Conservation (phyloP, 306 rosid genomes). For the Sophora flavescens region DNA sequence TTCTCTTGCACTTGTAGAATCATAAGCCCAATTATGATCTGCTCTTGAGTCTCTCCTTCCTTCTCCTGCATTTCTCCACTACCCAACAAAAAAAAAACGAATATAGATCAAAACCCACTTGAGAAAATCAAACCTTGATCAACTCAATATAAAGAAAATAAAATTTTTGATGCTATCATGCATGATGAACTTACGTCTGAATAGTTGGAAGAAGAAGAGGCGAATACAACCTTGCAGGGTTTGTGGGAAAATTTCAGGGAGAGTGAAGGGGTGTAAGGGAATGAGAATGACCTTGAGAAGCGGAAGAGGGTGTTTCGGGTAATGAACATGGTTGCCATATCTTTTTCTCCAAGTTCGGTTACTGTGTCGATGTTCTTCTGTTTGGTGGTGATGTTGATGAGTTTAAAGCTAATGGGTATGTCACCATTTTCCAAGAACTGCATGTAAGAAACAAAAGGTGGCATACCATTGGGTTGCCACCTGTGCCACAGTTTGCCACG, state of each 20-base stretch:
- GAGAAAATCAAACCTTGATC: background rate
- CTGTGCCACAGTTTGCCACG: background rate
- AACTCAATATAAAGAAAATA: background rate
- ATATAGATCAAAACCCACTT: background rate
- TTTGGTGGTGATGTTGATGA: background rate
- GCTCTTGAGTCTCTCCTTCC: conserved; percentile 48
- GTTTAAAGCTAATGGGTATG: conserved; percentile 26
- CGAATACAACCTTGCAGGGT: conserved; percentile 62
- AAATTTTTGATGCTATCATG: too few relatives aligned
- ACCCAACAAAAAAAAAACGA: conserved; percentile 6
- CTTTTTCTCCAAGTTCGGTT: background rate
- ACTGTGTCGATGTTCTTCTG: background rate
- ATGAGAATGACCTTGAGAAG: conserved; percentile 54
- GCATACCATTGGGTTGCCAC: conserved; percentile 21
- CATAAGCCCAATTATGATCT: conserved; percentile 23
- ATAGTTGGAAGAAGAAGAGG: conserved; percentile 57
- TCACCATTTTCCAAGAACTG: background rate
- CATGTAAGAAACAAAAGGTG: conserved; percentile 33
- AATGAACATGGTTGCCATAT: conserved; percentile 61
- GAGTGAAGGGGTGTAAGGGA: conserved; percentile 51
- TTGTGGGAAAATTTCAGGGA: conserved; percentile 47
- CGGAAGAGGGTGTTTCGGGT: conserved; percentile 57
- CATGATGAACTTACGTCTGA: conserved; percentile 48
- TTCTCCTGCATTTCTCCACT: conserved; percentile 57
- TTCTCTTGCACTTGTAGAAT: conserved; percentile 32